These are phyloP conservation scores for Eucalyptus guilfoylei DNA, from an alignment of 345 rosid species.

Conservation along the genomic window DNA sequence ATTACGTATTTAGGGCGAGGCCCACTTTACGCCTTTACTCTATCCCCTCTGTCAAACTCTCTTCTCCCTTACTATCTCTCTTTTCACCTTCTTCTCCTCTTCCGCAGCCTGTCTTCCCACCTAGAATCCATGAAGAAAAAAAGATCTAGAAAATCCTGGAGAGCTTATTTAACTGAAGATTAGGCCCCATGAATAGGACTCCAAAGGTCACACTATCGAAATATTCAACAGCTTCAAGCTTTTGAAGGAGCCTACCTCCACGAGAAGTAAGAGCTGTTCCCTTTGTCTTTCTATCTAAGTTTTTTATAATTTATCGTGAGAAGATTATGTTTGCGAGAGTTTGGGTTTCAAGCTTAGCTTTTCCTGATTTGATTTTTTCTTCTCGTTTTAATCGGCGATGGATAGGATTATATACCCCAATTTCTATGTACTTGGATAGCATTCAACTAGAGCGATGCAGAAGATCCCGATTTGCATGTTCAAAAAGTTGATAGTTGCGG, in stretches of 20 bases:
- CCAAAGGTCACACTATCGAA: too few relatives aligned
- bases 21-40: not conserved
- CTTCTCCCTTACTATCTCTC: not conserved
- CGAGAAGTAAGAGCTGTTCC: not conserved
- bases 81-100: too few relatives aligned
- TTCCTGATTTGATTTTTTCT: too few relatives aligned
- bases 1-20: not conserved
- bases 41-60: not conserved
- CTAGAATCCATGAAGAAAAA: too few relatives aligned
- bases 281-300: too few relatives aligned
- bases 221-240: too few relatives aligned
- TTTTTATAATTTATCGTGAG: too few relatives aligned
- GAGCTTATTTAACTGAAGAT: too few relatives aligned
- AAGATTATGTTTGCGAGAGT: not conserved
- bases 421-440: not conserved
- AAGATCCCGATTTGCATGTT: not conserved
- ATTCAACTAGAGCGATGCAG: not conserved
- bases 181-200: too few relatives aligned
- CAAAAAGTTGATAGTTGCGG: not conserved
- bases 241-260: not conserved
- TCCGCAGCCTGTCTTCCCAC: too few relatives aligned
- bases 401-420: not conserved
- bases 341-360: not conserved
- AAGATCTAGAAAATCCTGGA: too few relatives aligned
- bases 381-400: not conserved